Evolutionary conservation across 495 filamentous ascomycete species (phyloP).

Genomic region (Diplogelasinospora grovesii): DNA sequence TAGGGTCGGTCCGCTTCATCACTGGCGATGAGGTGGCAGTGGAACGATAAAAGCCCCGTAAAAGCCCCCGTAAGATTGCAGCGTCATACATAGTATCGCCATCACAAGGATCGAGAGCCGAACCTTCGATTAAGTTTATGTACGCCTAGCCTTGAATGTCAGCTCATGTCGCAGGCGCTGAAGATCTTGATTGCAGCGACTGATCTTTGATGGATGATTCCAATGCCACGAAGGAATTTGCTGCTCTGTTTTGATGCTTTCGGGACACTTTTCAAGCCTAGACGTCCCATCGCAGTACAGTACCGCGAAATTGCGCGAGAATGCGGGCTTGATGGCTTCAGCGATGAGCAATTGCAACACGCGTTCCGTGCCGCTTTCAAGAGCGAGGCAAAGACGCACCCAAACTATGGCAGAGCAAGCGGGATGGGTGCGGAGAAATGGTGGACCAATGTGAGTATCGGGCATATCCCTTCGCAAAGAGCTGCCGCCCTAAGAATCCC

Average conservation of each 20-base stretch:
- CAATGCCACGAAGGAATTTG: slow-evolving; percentile 31
- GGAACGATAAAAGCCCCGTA: no score
- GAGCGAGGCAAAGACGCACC: slow-evolving; percentile 39
- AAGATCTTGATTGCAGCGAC: not conserved
- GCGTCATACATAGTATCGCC: no score
- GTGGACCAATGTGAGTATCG: slow-evolving; percentile 63
- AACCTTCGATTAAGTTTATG: no score
- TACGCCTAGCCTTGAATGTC: not conserved
- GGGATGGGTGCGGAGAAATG: slow-evolving; percentile 54
- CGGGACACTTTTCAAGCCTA: slow-evolving; percentile 65
- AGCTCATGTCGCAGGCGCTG: not conserved
- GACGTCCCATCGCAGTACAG: slow-evolving; percentile 49
- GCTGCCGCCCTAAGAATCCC: not conserved
- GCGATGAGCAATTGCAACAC: slow-evolving; percentile 22
- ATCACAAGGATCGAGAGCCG: no score
- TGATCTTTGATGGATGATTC: no score
- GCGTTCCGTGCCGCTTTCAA: slow-evolving; percentile 45
- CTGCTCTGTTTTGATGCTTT: slow-evolving; percentile 71
- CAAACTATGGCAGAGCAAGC: slow-evolving; percentile 61
- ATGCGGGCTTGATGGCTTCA: slow-evolving; percentile 45
- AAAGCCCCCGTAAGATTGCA: no score
- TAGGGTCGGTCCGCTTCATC: no score
- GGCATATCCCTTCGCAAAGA: slow-evolving; percentile 2
- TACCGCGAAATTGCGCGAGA: slow-evolving; percentile 54
- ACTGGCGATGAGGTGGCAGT: no score